Evolutionary conservation across 2,329 filamentous ascomycete genomes (phyloP), one percentile per base, ranked within the genome.

Genomic region (Aspergillus bombycis): DNA sequence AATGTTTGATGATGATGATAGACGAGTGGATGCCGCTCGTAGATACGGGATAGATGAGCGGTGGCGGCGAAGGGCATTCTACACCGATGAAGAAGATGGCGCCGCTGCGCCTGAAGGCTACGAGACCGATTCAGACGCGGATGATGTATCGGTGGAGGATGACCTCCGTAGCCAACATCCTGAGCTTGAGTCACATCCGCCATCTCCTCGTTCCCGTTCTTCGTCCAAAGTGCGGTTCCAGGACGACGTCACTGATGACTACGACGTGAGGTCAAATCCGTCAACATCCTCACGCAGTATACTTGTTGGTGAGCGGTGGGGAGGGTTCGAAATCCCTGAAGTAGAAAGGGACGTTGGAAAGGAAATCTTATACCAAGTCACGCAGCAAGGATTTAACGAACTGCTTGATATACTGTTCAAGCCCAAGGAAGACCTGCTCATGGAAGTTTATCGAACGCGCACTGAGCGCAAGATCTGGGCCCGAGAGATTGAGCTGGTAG

Each of bases 311-410:
- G 90, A 94, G 75, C 85, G 90, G 62, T 93, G 89, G 89, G 90
- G 89, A 56, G 90, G 90, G 21, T 89, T 92, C 76, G 91, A 93
- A 58, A 89, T 96, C 19, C 91, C 91, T 0, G 88, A 91, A 68
- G 89, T 90, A 0, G 93, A 97, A 75, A 86, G 86, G 63, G 93
- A 97, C 75, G 89, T 92, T 7, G 93, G 92, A 43, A 92, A 91
- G 69, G 93, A 98, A 74, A 91, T 97, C 4, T 81, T 98, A 1
- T 97, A 96, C 72, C 92, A 97, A 75, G 89, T 96, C 36, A 93
- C 92, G 0, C 93, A 97, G 76, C 91, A 97, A 77, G 91, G 93
- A 0, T 92, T 97, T 80, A 97, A 98, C 72, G 93, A 98, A 78
- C 82, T 98, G 2, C 86, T 99, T 0, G 92, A 98, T 72, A 85